Conservation (phyloP, 1,284 basidiomycete species). For the Bjerkandera adusta region DNA sequence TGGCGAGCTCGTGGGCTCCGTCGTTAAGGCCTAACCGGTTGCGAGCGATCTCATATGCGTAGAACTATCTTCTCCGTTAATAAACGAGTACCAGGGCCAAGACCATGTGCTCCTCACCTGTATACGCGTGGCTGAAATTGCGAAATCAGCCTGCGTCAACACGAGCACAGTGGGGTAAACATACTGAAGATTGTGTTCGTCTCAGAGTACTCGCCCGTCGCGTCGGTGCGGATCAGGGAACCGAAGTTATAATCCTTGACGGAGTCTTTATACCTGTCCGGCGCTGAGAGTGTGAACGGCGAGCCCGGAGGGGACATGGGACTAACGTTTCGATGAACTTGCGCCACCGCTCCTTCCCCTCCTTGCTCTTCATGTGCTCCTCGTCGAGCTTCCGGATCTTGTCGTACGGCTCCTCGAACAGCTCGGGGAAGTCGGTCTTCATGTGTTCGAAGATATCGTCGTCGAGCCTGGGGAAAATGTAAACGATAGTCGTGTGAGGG, state of each 20-base stretch:
- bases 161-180: conserved; percentile 20
- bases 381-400: conserved; percentile 82
- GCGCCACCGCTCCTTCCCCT: conserved; percentile 93
- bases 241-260: conserved; percentile 98
- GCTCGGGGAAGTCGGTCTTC: conserved; percentile 81
- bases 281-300: background rate
- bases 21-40: conserved; percentile 94
- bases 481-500: background rate
- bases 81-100: background rate
- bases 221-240: conserved; percentile 86
- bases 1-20: conserved; percentile 80
- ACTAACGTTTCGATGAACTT: conserved; percentile 84
- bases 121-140: conserved; percentile 64
- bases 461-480: conserved; percentile 60
- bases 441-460: conserved; percentile 89
- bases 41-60: conserved; percentile 92
- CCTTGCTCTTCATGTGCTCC: conserved; percentile 90
- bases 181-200: conserved; percentile 93
- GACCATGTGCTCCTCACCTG: conserved; percentile 47
- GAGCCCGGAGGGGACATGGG: background rate
- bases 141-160: conserved; percentile 10
- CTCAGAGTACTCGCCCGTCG: conserved; percentile 85
- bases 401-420: conserved; percentile 60
- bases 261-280: conserved; percentile 76
- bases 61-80: conserved; percentile 58